phyloP scores from a whole-genome alignment of 495 filamentous ascomycete genomes.

The Viridothelium virens region DNA sequence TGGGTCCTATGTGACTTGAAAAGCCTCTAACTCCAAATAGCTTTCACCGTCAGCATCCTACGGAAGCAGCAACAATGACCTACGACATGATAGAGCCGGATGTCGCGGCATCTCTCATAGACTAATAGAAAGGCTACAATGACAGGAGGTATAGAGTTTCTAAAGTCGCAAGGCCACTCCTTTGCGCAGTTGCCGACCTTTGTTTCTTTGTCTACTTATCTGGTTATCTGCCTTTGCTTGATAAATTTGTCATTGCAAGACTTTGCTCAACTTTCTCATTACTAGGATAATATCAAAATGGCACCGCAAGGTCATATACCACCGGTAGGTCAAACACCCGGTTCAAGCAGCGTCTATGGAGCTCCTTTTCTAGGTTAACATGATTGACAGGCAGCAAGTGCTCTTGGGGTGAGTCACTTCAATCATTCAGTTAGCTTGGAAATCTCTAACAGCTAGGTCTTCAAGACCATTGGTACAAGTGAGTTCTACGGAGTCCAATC shows the following conservation, averaged over 20 bases:
- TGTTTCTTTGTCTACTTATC: neutral
- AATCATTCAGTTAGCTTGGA: neutral
- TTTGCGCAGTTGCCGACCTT: too few relatives aligned
- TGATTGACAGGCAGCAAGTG: neutral
- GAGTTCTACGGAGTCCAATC: neutral
- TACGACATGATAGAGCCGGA: too few relatives aligned
- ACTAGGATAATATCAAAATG: neutral
- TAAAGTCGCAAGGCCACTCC: too few relatives aligned
- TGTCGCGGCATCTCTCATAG: too few relatives aligned
- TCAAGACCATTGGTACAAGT: constrained; percentile 8
- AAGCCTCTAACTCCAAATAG: too few relatives aligned
- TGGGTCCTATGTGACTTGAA: too few relatives aligned
- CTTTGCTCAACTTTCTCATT: neutral
- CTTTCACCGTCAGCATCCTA: too few relatives aligned
- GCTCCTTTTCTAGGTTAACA: neutral
- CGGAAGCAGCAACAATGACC: too few relatives aligned
- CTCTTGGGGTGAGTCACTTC: neutral
- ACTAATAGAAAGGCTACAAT: too few relatives aligned
- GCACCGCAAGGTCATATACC: constrained; percentile 9
- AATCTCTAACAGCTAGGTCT: neutral
- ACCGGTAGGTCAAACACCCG: neutral
- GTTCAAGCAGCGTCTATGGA: neutral
- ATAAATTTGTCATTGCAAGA: neutral
- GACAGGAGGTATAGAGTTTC: too few relatives aligned
- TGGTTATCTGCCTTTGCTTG: neutral